Base-by-base conservation (phyloP, 306 rosid genomes). In the Coriaria nepalensis region DNA sequence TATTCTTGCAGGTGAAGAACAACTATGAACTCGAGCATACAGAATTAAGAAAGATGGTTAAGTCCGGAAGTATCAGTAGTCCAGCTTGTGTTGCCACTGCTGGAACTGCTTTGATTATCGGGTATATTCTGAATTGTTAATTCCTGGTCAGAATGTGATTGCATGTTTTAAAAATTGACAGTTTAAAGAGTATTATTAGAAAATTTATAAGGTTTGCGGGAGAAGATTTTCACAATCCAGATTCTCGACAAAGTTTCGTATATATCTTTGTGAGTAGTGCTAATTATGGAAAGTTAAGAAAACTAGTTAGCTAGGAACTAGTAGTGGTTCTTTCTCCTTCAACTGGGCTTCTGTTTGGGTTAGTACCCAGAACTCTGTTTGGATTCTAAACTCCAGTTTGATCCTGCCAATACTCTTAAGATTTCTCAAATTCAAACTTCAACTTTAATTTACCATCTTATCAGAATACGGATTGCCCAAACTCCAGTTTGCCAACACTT, bases 41-140 rank as follows among this genome's bases (percentile, higher is more conserved):
- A 2, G 87, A 79, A 61, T 62, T 85, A 49, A 63, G 49, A 59
- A 72, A 81, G 56, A 77, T 79, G 42, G 80, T 86, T 61, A 68
- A 53, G 49, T 50, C 70, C 0, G 70, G 87, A 56, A 66, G 67
- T 50, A 10, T 57, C 59, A 82, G 77, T 50, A 12, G 74, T 61
- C 77, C 93, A 50, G 67, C 86, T 8, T 82, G 87, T 67, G 45
- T 67, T 13, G 98, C 98, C 50, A 92, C 96, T 49, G 98, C 96
- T 2, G 98, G 87, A 71, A 92, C 94, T 38, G 45, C 94, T 61
- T 79, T 85, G 13, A 32, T 92, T 36, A 46, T 92, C 9, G 98
- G 98, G 98, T 92, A 61, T 66, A 77, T 53, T 67, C 38, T 43
- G 57, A 55, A 49, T 10, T 46, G 15, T 53, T 41, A 35, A 29